Evolutionary conservation across 441 rosid species (phyloP), one percentile per base, ranked within the genome.

Genomic region (Eutrema salsugineum): DNA sequence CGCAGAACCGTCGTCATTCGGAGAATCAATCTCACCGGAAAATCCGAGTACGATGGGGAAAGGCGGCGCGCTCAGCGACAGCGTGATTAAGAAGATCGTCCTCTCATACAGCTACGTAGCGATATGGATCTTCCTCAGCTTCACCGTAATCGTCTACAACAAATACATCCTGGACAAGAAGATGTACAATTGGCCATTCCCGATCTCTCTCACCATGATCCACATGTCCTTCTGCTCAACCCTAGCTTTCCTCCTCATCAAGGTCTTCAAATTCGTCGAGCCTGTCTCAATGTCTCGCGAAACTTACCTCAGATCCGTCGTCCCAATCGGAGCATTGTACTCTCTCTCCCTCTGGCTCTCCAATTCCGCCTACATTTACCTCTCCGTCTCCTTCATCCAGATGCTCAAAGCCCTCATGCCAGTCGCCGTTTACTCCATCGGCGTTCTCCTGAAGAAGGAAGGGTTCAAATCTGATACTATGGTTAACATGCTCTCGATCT

Each of bases 341-440:
- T 49, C 85, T 9, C 82, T 83, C 47, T 79, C 83, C 35, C 87
- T 83, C 63, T 83, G 87, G 87, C 73, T 83, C 28, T 83, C 85
- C 24, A 83, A 83, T 58, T 83, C 87, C 54, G 83, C 85, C 30
- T 83, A 83, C 70, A 82, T 84, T 43, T 82, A 82, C 50, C 73
- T 82, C 58, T 84, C 85, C 16, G 85, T 84, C 39, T 84, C 87
- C 60, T 84, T 84, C 70, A 82, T 82, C 69, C 87, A 84, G 67
- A 84, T 84, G 88, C 83, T 84, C 63, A 84, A 84, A 54, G 88
- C 88, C 16, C 76, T 84, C 11, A 82, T 84, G 86, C 88, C 88
- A 0, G 88, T 84, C 10, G 88, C 86, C 6, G 88, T 84, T 30
- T 84, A 84, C 71, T 80, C 85, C 16, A 71, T 80, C 43, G 84